These are phyloP conservation scores for Xylaria arbuscula DNA, from an alignment of 2,329 filamentous ascomycete genomes.

Conservation along the genomic window DNA sequence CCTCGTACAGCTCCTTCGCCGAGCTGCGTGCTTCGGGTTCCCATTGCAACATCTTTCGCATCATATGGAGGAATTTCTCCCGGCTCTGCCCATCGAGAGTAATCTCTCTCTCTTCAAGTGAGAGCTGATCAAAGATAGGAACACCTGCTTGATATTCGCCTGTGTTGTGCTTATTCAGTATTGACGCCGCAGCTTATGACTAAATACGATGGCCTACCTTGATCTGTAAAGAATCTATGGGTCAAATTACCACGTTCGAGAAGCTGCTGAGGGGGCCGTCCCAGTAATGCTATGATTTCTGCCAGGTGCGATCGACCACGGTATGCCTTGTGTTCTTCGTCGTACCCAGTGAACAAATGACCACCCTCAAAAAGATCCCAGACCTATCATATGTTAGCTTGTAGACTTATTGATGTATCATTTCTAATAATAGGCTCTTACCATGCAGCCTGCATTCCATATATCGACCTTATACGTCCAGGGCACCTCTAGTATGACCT, in stretches of 20 bases:
- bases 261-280: constrained; percentile 54
- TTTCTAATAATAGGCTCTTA: neutral
- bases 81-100: constrained; percentile 50
- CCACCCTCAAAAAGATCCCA: constrained; percentile 62
- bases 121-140: constrained; percentile 39
- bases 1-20: constrained; percentile 47
- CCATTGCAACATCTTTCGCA: constrained; percentile 55
- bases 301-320: constrained; percentile 59
- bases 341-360: constrained; percentile 56
- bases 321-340: constrained; percentile 54
- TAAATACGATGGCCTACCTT: neutral
- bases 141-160: constrained; percentile 50
- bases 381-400: constrained; percentile 48
- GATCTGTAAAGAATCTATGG: neutral
- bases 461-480: constrained; percentile 63
- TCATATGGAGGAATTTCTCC: constrained; percentile 50
- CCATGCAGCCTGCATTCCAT: constrained; percentile 62
- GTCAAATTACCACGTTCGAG: constrained; percentile 39
- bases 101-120: constrained; percentile 54
- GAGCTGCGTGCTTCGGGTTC: constrained; percentile 48
- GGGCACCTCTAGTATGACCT: constrained; percentile 59
- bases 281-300: constrained; percentile 60
- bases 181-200: neutral
- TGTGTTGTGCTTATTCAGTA: neutral
- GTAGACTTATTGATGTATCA: neutral